phyloP scores from a whole-genome alignment of 2,329 filamentous ascomycete genomes.

The Pezicula carpinea region DNA sequence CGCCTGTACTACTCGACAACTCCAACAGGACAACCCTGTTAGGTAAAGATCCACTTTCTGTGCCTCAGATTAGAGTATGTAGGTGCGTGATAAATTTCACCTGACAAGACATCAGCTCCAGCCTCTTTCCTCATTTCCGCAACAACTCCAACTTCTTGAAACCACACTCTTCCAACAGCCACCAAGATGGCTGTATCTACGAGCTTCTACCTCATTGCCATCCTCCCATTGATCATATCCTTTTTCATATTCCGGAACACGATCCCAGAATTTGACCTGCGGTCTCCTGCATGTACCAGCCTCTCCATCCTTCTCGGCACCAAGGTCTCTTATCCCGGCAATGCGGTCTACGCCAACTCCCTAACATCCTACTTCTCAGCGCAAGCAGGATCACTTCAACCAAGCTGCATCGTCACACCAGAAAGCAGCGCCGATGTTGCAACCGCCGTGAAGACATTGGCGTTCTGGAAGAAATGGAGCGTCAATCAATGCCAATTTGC shows the following conservation, averaged over 20 bases:
- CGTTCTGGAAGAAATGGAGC: background rate
- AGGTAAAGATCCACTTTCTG: too few species aligned
- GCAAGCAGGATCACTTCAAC: conserved; percentile 13
- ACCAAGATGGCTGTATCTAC: too few species aligned
- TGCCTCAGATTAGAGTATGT: too few species aligned
- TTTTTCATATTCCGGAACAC: background rate
- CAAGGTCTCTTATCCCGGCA: conserved; percentile 4
- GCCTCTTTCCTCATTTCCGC: too few species aligned
- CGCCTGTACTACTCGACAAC: too few species aligned
- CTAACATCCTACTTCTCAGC: conserved; percentile 12
- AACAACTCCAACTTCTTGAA: too few species aligned
- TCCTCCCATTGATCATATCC: background rate
- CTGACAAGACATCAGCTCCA: too few species aligned
- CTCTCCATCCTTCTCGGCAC: conserved; percentile 1
- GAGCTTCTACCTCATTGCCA: background rate
- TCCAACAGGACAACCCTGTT: too few species aligned
- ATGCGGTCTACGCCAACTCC: conserved; percentile 3
- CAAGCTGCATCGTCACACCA: conserved; percentile 25
- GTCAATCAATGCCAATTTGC: conserved; percentile 39
- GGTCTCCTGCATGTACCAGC: conserved; percentile 1
- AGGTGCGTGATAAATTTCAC: too few species aligned
- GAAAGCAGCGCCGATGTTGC: conserved; percentile 20
- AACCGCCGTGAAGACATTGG: conserved; percentile 5
- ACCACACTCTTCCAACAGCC: too few species aligned
- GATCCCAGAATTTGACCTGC: background rate